Evolutionary conservation across 78 protist genomes (phyloP).

Genomic region (Dictyostelium discoideum): dicty_2.7 NC_007088.5:8468501-8469000

Average conservation of each 20-base stretch:
- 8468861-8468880: constrained; percentile 19
- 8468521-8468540: constrained; percentile 10
- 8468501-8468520: not conserved
- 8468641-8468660: not conserved
- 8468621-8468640: not conserved
- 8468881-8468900: not conserved
- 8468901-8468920: not conserved
- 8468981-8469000: too few species aligned
- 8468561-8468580: not conserved
- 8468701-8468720: not conserved
- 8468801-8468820: not conserved
- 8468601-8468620: not conserved
- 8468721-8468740: not conserved
- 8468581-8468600: constrained; percentile 19
- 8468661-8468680: constrained; percentile 28
- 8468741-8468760: not conserved
- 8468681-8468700: not conserved
- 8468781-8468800: not conserved
- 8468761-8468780: not conserved
- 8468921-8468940: not conserved
- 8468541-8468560: not conserved
- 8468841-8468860: not conserved
- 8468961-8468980: too few species aligned
- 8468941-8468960: too few species aligned
- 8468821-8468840: not conserved